A percentile compares a stretch with the other conserved stretches of the same genome.
These are phyloP conservation scores for Candida orba DNA, from an alignment of 805 yeast species.

Conservation along the genomic window DNA sequence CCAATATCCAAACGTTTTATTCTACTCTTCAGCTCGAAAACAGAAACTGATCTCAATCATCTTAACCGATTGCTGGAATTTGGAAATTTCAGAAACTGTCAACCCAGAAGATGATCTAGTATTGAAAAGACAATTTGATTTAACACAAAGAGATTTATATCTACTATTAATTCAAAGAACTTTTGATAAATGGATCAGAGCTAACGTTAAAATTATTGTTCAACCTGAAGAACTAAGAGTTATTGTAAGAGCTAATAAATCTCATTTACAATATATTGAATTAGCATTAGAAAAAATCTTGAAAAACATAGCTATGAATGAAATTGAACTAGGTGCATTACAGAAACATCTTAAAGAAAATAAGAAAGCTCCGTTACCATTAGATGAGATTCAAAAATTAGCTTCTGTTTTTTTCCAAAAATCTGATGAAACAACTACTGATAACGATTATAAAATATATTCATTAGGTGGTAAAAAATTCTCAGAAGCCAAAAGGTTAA, in stretches of 20 bases:
- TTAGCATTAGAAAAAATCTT: slow-evolving; percentile 14
- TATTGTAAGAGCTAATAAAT: slow-evolving; percentile 17
- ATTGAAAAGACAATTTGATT: slow-evolving; percentile 14
- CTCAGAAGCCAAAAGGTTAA: slow-evolving; percentile 18
- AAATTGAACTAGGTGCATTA: slow-evolving; percentile 13
- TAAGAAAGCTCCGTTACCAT: slow-evolving; percentile 10
- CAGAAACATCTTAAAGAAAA: slow-evolving; percentile 6
- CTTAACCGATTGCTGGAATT: slow-evolving; percentile 14
- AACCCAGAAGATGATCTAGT: slow-evolving; percentile 15
- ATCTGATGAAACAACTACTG: background rate
- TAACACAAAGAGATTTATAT: slow-evolving; percentile 16
- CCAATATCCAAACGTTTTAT: background rate
- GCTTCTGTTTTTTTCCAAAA: slow-evolving; percentile 19
- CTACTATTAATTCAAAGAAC: slow-evolving; percentile 15
- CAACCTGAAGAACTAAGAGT: slow-evolving; percentile 15
- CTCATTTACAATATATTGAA: slow-evolving; percentile 21
- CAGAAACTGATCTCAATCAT: slow-evolving; percentile 4
- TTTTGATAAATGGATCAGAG: slow-evolving; percentile 21
- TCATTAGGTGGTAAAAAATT: slow-evolving; percentile 16
- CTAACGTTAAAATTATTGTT: slow-evolving; percentile 19
- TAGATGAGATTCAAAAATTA: slow-evolving; percentile 18
- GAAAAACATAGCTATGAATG: slow-evolving; percentile 9
- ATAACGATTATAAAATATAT: slow-evolving; percentile 12
- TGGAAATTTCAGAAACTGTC: slow-evolving; percentile 8
- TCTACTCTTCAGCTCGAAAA: slow-evolving; percentile 2